Evolutionary conservation across 257 asterid species (phyloP).

Genomic region (Verbena officinalis): DNA sequence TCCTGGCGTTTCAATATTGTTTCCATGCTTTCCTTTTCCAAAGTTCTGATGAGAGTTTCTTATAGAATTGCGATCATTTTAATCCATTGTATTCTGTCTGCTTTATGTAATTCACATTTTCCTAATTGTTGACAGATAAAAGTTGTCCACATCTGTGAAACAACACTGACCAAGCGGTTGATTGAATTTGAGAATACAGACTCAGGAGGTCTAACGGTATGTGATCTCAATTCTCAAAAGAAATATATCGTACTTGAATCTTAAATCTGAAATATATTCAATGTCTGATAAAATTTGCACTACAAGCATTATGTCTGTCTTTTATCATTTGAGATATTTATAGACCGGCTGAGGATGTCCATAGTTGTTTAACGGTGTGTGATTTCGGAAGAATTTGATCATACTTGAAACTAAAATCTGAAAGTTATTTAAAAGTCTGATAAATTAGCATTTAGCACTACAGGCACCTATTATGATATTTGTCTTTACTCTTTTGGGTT

Average conservation of each 20-base stretch:
- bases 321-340: conserved; percentile 1
- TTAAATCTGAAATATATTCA: not conserved
- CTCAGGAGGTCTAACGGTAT: conserved; percentile 86
- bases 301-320: not conserved
- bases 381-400: conserved; percentile 3
- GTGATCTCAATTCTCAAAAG: conserved; percentile 26
- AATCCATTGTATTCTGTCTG: conserved; percentile 1
- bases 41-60: conserved; percentile 3
- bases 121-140: conserved; percentile 51
- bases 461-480: not conserved
- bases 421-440: conserved; percentile 6
- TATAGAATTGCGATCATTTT: conserved; percentile 7
- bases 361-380: conserved; percentile 84
- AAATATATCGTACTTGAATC: conserved; percentile 12
- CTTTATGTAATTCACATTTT: conserved; percentile 21
- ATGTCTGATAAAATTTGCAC: conserved; percentile 5
- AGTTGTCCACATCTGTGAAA: conserved; percentile 86
- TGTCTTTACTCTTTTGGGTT: not conserved
- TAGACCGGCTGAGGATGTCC: conserved; percentile 2
- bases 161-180: conserved; percentile 82
- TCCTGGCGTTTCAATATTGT: conserved; percentile 9
- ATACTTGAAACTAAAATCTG: conserved; percentile 6
- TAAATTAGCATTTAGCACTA: not conserved
- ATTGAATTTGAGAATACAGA: conserved; percentile 87
- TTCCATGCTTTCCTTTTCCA: conserved; percentile 5